Evolutionary conservation across 2,329 filamentous ascomycete species (phyloP), one percentile per base, ranked within the genome.

Genomic region (Diaporthe velutina): DNA sequence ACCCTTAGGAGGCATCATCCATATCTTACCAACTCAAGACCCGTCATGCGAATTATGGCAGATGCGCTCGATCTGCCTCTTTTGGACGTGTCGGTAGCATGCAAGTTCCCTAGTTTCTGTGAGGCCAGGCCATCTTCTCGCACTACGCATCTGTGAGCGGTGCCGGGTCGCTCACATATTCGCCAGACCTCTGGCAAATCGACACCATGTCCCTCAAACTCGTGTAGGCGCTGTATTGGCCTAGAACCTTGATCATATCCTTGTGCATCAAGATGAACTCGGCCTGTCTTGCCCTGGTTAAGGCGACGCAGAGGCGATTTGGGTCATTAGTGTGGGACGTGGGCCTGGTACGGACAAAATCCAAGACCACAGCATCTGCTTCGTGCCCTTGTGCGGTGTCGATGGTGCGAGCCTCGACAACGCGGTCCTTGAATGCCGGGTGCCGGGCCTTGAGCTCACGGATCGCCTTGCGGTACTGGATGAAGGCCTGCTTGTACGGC

Each of bases 311-410:
- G 3, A 88, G 81, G 0, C 86, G 80, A 50, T 86, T 84, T 0
- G 83, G 79, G 22, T 88, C 83, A 30, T 88, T 83, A 78, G 87
- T 84, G 67, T 88, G 87, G 0, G 80, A 81, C 0, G 84, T 83
- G 0, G 79, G 79, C 0, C 67, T 70, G 15, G 6, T 9, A 42
- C 84, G 80, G 2, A 88, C 86, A 76, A 88, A 81, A 78, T 88
- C 87, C 0, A 88, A 80, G 45, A 87, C 84, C 0, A 88, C 85
- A 7, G 87, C 80, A 54, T 88, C 87, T 0, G 87, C 86, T 73
- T 88, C 85, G 19, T 86, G 85, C 0, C 87, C 87, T 52, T 88
- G 86, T 0, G 85, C 83, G 6, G 83, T 85, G 67, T 88, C 87
- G 0, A 88, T 83, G 0, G 86, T 88, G 25, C 86, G 76, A 0